Conservation (phyloP, 2,329 filamentous ascomycete genomes). For the Calonectria pteridis region DNA sequence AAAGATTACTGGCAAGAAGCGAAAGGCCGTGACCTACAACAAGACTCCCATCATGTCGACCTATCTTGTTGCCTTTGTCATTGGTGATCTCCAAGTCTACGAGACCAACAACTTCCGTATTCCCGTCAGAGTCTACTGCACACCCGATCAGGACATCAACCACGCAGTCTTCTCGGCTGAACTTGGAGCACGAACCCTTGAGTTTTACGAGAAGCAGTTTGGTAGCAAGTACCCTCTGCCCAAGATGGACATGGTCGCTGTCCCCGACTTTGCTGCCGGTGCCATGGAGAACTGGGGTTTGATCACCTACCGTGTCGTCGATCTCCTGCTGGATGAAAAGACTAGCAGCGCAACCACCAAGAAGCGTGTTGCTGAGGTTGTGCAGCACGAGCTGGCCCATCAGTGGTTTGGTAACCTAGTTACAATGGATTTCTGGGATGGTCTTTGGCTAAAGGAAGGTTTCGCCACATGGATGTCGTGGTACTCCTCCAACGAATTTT, state of each 20-base stretch:
- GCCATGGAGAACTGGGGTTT: constrained; percentile 99
- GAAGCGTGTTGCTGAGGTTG: constrained; percentile 93
- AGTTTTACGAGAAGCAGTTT: constrained; percentile 96
- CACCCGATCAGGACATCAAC: constrained; percentile 89
- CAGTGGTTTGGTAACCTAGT: constrained; percentile 99
- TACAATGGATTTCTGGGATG: constrained; percentile 99
- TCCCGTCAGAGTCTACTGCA: constrained; percentile 93
- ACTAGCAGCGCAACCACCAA: constrained; percentile 89
- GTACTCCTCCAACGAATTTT: constrained; percentile 94
- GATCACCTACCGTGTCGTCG: constrained; percentile 91
- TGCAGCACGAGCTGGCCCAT: constrained; percentile 96
- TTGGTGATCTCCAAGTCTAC: constrained; percentile 93
- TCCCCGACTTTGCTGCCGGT: constrained; percentile 94
- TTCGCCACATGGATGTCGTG: constrained; percentile 72
- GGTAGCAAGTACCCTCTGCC: constrained; percentile 76
- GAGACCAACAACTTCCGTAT: constrained; percentile 93
- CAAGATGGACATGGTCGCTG: constrained; percentile 71
- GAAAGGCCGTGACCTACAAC: constrained; percentile 92
- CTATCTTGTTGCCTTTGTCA: constrained; percentile 93
- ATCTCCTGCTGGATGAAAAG: constrained; percentile 89
- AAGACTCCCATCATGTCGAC: constrained; percentile 95
- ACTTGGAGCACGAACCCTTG: constrained; percentile 88
- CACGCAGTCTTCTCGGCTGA: constrained; percentile 92
- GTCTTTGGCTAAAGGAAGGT: constrained; percentile 94
- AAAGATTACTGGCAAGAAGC: constrained; percentile 68